These are phyloP conservation scores for Groenewaldozyma sp. DNA, from an alignment of 1,139 yeast genomes.

Conservation along the genomic window DNA sequence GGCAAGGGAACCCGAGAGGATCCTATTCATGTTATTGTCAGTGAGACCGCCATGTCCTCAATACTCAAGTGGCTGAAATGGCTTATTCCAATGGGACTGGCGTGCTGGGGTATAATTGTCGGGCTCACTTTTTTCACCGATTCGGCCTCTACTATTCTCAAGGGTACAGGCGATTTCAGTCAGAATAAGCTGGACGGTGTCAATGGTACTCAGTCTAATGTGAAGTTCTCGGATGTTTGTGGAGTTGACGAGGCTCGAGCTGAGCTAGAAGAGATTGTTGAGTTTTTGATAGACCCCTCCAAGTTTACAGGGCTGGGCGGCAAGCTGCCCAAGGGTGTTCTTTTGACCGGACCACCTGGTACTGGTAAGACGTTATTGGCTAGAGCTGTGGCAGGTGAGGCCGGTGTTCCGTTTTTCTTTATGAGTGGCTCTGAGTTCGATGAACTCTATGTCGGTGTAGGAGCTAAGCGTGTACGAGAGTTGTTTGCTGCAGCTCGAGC, in stretches of 20 bases:
- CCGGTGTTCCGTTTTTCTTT: slow-evolving; percentile 96
- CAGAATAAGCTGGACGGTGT: slow-evolving; percentile 26
- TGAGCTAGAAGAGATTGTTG: slow-evolving; percentile 94
- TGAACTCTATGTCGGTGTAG: slow-evolving; percentile 96
- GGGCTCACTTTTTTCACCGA: slow-evolving; percentile 69
- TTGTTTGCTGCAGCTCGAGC: slow-evolving; percentile 88
- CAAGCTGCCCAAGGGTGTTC: slow-evolving; percentile 91
- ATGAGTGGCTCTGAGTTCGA: slow-evolving; percentile 99
- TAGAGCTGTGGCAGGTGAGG: slow-evolving; percentile 98
- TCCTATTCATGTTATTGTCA: slow-evolving; percentile 85
- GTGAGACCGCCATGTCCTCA: slow-evolving; percentile 70
- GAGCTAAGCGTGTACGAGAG: slow-evolving; percentile 95
- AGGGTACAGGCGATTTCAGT: slow-evolving; percentile 53
- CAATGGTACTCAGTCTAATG: slow-evolving; percentile 76
- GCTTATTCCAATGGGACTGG: slow-evolving; percentile 69
- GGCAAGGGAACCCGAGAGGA: slow-evolving; percentile 38
- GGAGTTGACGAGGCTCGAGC: slow-evolving; percentile 99
- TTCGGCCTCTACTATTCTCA: slow-evolving; percentile 74
- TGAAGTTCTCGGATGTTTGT: slow-evolving; percentile 83
- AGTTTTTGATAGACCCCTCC: slow-evolving; percentile 89
- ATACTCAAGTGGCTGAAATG: slow-evolving; percentile 84
- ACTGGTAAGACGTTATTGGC: slow-evolving; percentile 97
- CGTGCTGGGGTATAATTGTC: slow-evolving; percentile 50
- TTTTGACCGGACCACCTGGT: slow-evolving; percentile 98
- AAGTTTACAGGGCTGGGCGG: slow-evolving; percentile 97